Base-by-base conservation (phyloP, 2,329 filamentous ascomycete genomes). In the Amauroascus verrucosus region DNA sequence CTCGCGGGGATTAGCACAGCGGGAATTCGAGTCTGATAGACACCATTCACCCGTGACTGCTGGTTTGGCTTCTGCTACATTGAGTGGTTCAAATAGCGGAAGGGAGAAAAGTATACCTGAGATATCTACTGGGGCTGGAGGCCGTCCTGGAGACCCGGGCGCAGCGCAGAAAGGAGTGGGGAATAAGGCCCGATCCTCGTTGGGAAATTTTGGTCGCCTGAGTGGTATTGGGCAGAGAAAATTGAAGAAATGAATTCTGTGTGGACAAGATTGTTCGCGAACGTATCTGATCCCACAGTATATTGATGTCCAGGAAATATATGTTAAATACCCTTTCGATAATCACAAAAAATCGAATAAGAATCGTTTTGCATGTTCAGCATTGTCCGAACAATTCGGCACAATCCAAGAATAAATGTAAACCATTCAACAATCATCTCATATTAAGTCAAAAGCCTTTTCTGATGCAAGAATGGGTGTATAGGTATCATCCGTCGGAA, bases 191-290 rank as follows among this genome's bases (percentile, higher is more conserved):
- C 78, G 78, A 62, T 77, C 79, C 7, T 80, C 82, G 44, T 68
- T 88, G 38, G 81, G 83, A 4, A 83, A 86, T 63, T 80, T 88
- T 65, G 83, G 84, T 4, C 75, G 85, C 54, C 69, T 88, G 46
- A 83, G 83, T 44, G 84, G 83, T n/a, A 84, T 85, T 32, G 83
- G 86, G 14, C 74, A 82, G 41, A 81, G 82, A 41, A 81, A 80
- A 53, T 63, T 62, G 48, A 72, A 71, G 59, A 64, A 64, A 45
- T 72, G 59, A 68, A 24, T 18, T 43, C 41, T 32, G 16, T 20
- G 13, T 3, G 11, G 9, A 20, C 41, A n/a, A 30, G 13, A 2
- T 16, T 6, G 11, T 30, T 14, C 26, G 40, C 26, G 40, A 20
- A 38, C 18, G 16, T 16, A 18, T 20, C 4, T 16, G 35, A n/a